Evolutionary conservation across 2,329 filamentous ascomycete species (phyloP), one percentile per base, ranked within the genome.

Genomic region (Leptographium flavum): DNA sequence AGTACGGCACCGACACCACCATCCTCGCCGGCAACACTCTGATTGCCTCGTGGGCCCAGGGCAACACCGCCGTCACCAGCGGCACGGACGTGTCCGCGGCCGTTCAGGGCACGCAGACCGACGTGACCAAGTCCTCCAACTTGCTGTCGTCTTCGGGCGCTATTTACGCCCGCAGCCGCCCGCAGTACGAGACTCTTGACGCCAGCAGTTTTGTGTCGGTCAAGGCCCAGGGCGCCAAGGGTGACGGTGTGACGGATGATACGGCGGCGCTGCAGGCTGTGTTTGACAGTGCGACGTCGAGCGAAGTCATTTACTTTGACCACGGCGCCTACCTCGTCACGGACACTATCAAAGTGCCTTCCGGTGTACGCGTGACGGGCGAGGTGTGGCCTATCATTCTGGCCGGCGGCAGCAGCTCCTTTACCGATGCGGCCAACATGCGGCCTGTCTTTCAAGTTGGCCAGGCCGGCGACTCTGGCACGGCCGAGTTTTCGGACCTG

Each of bases 341-440:
- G 37, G 69, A 76, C 53, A 88, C 83, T 1, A 65, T 88, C 59
- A 73, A 74, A 53, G 71, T 88, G 9, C 83, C 83, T 47, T 83
- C 82, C 68, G 75, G 87, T 57, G 79, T 90, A 66, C 83, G 81
- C 65, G 88, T 96, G 58, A 85, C 84, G 8, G 90, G 90, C 55
- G 87, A 95, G 64, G 79, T 93, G 58, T 94, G 86, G 85, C 82
- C 90, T 3, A 66, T 94, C 50, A 82, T 96, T 60, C 82, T 95
- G 72, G 88, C 86, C 23, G 76, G 79, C 42, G 88, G 88, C 44
- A 58, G 65, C 56, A 70, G 64, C 30, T 71, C 73, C 51, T 96
- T 95, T 69, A 66, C 71, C 50, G 79, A 94, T 60, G 70, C 81
- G 60, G 64, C 68, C 52, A 85, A 87, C 58, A 88, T 87, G 35